Percentiles rank a stretch among this genome's conserved stretches.
These are phyloP conservation scores for Fraxinus dipetala DNA, from an alignment of 305 asterid species.

Conservation along the genomic window DNA sequence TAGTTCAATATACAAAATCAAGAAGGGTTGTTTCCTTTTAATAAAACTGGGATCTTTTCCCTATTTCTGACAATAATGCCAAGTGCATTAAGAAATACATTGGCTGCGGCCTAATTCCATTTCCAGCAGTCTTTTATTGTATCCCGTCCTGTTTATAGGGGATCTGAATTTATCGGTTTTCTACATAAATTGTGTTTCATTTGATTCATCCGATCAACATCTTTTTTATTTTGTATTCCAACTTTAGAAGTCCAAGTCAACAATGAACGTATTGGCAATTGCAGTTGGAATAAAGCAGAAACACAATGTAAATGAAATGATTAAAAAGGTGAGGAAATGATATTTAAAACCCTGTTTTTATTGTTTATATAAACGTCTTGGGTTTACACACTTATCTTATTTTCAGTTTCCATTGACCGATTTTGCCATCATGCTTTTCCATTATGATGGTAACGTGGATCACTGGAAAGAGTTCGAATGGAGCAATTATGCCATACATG, in stretches of 20 bases:
- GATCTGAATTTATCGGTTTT: neutral
- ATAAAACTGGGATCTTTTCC: neutral
- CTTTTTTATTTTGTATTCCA: slow-evolving; percentile 8
- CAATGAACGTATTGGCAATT: slow-evolving; percentile 62
- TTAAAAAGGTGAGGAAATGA: slow-evolving; percentile 49
- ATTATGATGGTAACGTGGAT: slow-evolving; percentile 70
- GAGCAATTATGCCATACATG: slow-evolving; percentile 53
- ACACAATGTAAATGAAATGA: slow-evolving; percentile 56
- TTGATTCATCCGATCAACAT: slow-evolving; percentile 24
- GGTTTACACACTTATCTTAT: slow-evolving; percentile 21
- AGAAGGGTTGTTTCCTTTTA: neutral
- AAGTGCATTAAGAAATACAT: neutral
- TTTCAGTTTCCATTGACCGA: slow-evolving; percentile 51
- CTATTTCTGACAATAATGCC: neutral
- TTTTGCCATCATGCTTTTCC: slow-evolving; percentile 69
- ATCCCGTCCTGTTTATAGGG: neutral
- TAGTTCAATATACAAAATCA: neutral
- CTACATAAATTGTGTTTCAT: neutral
- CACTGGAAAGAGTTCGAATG: slow-evolving; percentile 69
- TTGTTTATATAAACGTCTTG: neutral
- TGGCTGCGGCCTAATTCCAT: neutral
- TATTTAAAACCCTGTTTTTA: neutral
- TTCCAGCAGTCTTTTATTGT: neutral
- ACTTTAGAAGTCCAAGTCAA: slow-evolving; percentile 43
- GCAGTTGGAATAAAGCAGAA: slow-evolving; percentile 78